Evolutionary conservation across 352 stramenopile species (phyloP), one percentile per base, ranked within the genome.

Genomic region (Globisporangium alternatum): DNA sequence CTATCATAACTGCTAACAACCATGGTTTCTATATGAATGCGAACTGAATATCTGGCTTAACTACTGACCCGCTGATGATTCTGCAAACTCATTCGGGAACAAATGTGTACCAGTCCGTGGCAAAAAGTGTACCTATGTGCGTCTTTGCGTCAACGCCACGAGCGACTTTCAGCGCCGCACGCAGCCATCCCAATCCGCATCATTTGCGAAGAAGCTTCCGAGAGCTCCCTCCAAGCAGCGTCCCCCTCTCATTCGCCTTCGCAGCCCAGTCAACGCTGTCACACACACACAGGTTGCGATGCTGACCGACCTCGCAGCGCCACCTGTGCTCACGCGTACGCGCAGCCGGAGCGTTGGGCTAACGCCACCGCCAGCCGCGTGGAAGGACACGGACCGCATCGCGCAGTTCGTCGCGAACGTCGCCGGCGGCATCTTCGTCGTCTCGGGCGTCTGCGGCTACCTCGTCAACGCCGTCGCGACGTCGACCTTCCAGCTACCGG

Each of bases 381-480:
- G 81, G 81, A 88, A 87, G 62, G 76, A 88, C 68, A 77, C 75
- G 60, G 74, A 85, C 9, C 79, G 79, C 41, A 65, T 88, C 52
- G 81, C 79, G 45, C 67, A 81, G 66, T 90, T 90, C 58, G 65
- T 90, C 33, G 81, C 79, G 39, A 83, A 90, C 61, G 77, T 90
- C 47, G 64, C 75, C 33, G 79, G 81, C 61, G 81, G 79, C 9
- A 59, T 75, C 5, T 61, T 89, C 35, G 72, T 88, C 41, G 68
- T 87, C 60, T 44, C 71, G 51, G 68, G 70, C 33, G 57, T 87
- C 43, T 69, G 69, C 31, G 71, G 65, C 45, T 86, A 86, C 66
- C 41, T 76, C 17, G 48, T 68, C 15, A 72, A 78, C 17, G 62
- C 48, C 41, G 47, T 79, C 25, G 15, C 68, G 7, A 59, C 65